Percentiles rank a stretch among this genome's conserved stretches.
These are phyloP conservation scores for Cotoneaster glaucophyllus DNA, from an alignment of 306 rosid species.

Conservation along the genomic window DNA sequence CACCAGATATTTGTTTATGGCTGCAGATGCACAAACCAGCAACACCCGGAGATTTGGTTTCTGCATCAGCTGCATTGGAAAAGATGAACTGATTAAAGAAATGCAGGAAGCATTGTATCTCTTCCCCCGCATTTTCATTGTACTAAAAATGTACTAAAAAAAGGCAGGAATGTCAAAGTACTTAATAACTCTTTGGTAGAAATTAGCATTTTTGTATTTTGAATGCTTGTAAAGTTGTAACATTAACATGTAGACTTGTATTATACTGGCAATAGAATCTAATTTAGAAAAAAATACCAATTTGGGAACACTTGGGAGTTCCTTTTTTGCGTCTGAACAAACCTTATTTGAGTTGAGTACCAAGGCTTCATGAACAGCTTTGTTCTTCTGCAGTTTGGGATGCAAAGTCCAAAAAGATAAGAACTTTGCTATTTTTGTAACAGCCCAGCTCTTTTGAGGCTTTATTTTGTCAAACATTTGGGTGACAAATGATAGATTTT, in stretches of 20 bases:
- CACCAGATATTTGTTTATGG: constrained; percentile 9
- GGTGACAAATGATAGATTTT: too few relatives aligned
- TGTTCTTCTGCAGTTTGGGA: not conserved
- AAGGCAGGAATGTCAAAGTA: not conserved
- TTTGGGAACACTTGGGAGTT: not conserved
- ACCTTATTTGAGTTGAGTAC: too few relatives aligned
- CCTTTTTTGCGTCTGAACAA: too few relatives aligned
- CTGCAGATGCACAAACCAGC: constrained; percentile 81
- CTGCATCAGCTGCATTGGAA: constrained; percentile 46
- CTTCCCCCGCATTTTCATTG: not conserved
- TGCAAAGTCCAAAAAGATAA: not conserved
- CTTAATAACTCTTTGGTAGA: not conserved
- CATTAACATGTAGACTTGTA: not conserved
- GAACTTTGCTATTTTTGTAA: not conserved
- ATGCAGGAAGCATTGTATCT: not conserved
- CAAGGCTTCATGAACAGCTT: not conserved
- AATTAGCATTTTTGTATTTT: not conserved
- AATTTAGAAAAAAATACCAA: not conserved
- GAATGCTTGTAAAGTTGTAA: not conserved
- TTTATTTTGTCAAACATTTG: too few relatives aligned
- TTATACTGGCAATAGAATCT: not conserved
- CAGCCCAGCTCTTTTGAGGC: too few relatives aligned
- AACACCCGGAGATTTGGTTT: constrained; percentile 65
- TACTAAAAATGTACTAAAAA: too few relatives aligned
- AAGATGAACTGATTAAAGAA: constrained; percentile 17